These are phyloP conservation scores for Pythium biforme DNA, from an alignment of 352 stramenopile species.

Conservation along the genomic window DNA sequence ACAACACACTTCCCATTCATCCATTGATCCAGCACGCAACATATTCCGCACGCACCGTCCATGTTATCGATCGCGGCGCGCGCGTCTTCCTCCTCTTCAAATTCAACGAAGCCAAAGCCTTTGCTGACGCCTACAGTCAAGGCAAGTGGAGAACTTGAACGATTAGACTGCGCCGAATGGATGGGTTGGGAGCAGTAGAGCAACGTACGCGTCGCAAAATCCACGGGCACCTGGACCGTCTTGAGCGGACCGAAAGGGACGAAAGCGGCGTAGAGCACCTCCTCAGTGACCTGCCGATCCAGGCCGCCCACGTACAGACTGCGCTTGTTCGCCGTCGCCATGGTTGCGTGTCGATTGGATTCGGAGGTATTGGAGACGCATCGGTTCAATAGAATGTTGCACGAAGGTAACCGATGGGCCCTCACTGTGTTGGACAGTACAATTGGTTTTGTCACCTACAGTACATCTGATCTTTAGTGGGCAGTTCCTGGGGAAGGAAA, in stretches of 20 bases:
- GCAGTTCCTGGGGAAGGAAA: constrained; percentile 21
- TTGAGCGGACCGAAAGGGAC: constrained; percentile 84
- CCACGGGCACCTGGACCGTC: constrained; percentile 70
- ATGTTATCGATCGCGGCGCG: constrained; percentile 95
- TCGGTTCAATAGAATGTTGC: constrained; percentile 7
- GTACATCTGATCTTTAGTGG: constrained; percentile 25
- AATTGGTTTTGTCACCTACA: not conserved
- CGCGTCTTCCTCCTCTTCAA: constrained; percentile 87
- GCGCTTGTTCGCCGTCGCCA: constrained; percentile 48
- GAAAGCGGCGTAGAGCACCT: constrained; percentile 85
- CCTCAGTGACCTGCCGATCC: constrained; percentile 84
- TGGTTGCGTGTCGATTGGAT: not conserved
- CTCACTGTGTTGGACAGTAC: constrained; percentile 26
- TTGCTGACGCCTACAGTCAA: constrained; percentile 65
- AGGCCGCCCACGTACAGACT: constrained; percentile 91
- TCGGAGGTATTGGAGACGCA: not conserved
- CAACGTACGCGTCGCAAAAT: constrained; percentile 68
- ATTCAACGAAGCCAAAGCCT: constrained; percentile 95
- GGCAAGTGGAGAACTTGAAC: too few relatives aligned
- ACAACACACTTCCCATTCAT: too few relatives aligned
- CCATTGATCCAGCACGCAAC: too few relatives aligned
- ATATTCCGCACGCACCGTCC: constrained; percentile 83
- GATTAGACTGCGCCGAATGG: too few relatives aligned
- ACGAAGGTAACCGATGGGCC: constrained; percentile 16
- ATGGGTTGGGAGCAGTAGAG: not conserved